Base-by-base conservation (phyloP, 768 basidiomycete species). In the Lactifluus pinguis region DNA sequence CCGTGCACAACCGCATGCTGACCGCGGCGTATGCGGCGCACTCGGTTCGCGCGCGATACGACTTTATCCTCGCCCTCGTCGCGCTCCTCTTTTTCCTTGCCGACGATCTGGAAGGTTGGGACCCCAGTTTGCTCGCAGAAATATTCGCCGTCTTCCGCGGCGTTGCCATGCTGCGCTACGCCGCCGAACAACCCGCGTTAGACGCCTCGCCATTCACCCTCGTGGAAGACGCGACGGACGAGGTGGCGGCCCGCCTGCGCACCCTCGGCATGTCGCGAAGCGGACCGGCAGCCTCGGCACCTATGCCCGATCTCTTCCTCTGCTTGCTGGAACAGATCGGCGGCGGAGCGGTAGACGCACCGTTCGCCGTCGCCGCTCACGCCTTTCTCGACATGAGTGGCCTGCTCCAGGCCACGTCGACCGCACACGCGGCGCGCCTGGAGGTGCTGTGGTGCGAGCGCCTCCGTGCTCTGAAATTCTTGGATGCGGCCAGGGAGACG, bases 101-200 rank as follows among this genome's bases (percentile, higher is more conserved):
- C 7, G 82, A 85, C 29, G 80, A 84, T 42, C 72, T 86, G n/a
- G 73, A 74, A 39, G 72, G 76, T 38, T 87, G 86, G 83, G 83
- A 86, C 68, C 81, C 82, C 17, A 74, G 83, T 21, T 68, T 89
- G 30, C 71, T 88, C 50, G 83, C 82, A 9, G 87, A 91, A 69
- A 80, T 89, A 25, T 85, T 92, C 70, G 86, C 87, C 8, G 83
- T 91, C 30, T 90, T 87, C 66, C 80, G 89, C n/a, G 87, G 87
- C 14, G 74, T 88, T 25, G 83, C 86, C 25, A 86, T 89, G 76
- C 75, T 90, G 19, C 85, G 83, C 30, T 80, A 78, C 59, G 75
- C 84, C 50, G 74, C 79, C 15, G 76, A 76, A 51, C 87, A 86
- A 67, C 83, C 86, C 54, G 79, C 79, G n/a, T 75, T 72, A 2